Conservation (phyloP, 805 yeast species). For the Schwanniomyces occidentalis region DNA sequence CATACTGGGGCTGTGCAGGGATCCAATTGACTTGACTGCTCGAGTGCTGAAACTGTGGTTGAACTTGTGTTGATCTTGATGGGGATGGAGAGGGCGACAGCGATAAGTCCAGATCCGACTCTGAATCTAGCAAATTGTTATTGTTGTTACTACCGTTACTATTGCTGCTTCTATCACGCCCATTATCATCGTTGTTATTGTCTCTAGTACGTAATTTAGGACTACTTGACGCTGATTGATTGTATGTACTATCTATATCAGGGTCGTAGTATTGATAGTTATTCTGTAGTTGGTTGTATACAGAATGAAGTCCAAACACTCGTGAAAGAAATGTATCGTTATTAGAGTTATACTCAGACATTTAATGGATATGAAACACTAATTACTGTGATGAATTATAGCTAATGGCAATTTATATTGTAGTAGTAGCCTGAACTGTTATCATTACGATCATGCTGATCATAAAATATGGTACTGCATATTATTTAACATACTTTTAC, state of each 20-base stretch:
- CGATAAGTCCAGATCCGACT: conserved; percentile 36
- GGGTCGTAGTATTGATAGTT: conserved; percentile 41
- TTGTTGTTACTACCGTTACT: conserved; percentile 7
- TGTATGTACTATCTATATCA: conserved; percentile 21
- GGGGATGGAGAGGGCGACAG: conserved; percentile 21
- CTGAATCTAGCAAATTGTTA: conserved; percentile 28
- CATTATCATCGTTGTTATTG: conserved; percentile 5
- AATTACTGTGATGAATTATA: too few species aligned
- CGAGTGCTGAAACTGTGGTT: neutral
- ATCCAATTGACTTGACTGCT: conserved; percentile 5
- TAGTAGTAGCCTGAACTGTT: too few species aligned
- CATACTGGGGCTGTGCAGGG: neutral
- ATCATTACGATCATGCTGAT: too few species aligned
- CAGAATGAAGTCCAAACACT: conserved; percentile 56
- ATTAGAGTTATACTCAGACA: conserved; percentile 14
- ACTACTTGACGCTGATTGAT: conserved; percentile 9
- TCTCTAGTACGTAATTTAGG: conserved; percentile 1
- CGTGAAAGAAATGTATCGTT: conserved; percentile 62
- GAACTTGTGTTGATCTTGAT: conserved; percentile 6
- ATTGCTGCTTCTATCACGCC: conserved; percentile 2
- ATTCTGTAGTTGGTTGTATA: conserved; percentile 41
- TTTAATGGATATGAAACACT: too few species aligned
- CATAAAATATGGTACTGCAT: too few species aligned
- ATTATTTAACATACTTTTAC: too few species aligned
- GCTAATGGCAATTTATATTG: too few species aligned